Conservation (phyloP, 2,329 filamentous ascomycete species). For the Trichoderma sp. region DNA sequence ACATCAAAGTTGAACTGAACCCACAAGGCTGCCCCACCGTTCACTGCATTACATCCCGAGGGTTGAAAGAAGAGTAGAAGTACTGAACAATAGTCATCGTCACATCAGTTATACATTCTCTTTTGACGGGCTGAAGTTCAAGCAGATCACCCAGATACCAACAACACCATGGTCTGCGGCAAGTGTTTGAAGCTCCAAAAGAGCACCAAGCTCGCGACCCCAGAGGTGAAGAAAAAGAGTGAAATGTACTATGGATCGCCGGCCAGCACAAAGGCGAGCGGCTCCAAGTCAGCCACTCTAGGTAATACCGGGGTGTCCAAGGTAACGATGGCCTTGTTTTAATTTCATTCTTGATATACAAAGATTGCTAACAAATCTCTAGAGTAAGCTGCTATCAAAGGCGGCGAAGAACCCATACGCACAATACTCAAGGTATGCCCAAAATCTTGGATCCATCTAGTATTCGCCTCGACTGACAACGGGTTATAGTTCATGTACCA, state of each 20-base stretch:
- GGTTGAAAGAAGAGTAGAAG: neutral
- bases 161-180: constrained; percentile 56
- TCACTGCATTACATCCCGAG: neutral
- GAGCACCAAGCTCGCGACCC: constrained; percentile 58
- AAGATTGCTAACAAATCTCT: neutral
- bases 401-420: constrained; percentile 66
- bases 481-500: constrained; percentile 50
- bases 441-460: too few species aligned
- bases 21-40: neutral
- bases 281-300: constrained; percentile 51
- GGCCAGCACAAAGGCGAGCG: constrained; percentile 39
- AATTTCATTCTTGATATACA: neutral
- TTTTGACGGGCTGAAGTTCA: neutral
- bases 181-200: constrained; percentile 63
- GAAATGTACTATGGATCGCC: constrained; percentile 65
- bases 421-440: constrained; percentile 47
- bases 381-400: constrained; percentile 65
- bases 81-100: neutral
- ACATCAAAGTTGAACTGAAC: neutral
- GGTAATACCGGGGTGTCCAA: constrained; percentile 60
- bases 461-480: neutral
- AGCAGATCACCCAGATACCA: neutral
- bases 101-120: neutral
- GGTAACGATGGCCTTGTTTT: constrained; percentile 36
- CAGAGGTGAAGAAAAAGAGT: constrained; percentile 64